Base-by-base conservation (phyloP, 805 yeast species). In the Candida namnaoensis region DNA sequence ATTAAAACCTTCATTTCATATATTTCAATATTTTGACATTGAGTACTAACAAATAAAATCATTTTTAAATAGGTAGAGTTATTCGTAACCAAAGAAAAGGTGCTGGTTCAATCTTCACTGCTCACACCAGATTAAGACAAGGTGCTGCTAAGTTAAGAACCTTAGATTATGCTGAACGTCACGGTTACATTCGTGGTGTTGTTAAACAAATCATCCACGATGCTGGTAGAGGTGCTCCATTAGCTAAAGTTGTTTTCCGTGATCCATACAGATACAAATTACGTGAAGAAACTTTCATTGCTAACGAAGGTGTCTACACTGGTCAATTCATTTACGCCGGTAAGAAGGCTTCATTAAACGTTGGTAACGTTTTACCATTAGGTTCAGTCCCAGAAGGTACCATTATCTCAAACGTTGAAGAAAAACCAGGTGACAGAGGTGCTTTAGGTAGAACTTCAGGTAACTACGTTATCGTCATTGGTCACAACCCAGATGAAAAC, bases 51-150 rank as follows among this genome's bases (percentile, higher is more conserved):
- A 19, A 19, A 47, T 48, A 27, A 32, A 19, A 19, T 19, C 19
- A 19, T 19, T 45, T 50, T 42, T 34, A 26, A 42, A 62, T 63
- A 80, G 96, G 96, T 86, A 88, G 98, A 84, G 99, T 93, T 78
- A 93, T 93, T 81, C 95, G 99, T 80, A 93, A 93, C 84, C 99
- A 93, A 84, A 90, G 99, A 88, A 93, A 93, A 81, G 98, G 98
- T 85, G 96, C 96, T 75, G 98, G 99, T 71, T 91, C 98, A 67
- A 88, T 93, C 82, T 93, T 93, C 88, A 84, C 95, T 71, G 82
- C 99, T 67, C 95, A 91, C 93, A 91, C 98, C 82, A 91, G 98
- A 78, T 87, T 93, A 75, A 88, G 99, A 86, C 87, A 93, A 79
- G 99, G 99, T 74, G 98, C 99, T 71, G 99, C 99, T 71, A 91